Evolutionary conservation across 108 stramenopile species (phyloP).

Genomic region (Halocafeteria seosinensis): DNA sequence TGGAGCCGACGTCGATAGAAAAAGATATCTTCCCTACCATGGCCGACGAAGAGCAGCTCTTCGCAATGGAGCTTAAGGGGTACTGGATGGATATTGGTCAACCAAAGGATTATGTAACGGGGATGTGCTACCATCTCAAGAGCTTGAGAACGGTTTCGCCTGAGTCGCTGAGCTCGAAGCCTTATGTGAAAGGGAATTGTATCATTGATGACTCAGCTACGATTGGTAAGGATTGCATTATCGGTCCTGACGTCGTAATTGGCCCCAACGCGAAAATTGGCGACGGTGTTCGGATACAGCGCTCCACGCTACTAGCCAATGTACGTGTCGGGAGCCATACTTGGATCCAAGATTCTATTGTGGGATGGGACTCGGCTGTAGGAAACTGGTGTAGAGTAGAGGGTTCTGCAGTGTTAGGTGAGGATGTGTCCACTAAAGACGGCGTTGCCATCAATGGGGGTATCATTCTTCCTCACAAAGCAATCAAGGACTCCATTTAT

Average conservation of each 20-base stretch:
- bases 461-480: conserved; percentile 3
- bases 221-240: neutral
- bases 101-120: neutral
- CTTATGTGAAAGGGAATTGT: neutral
- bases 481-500: neutral
- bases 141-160: neutral
- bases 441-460: neutral
- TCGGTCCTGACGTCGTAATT: neutral
- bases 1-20: neutral
- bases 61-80: neutral
- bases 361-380: neutral
- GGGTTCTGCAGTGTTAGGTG: neutral
- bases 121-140: neutral
- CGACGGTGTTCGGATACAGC: neutral
- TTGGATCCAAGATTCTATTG: neutral
- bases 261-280: neutral
- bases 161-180: neutral
- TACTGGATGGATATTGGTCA: conserved; percentile 6
- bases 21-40: neutral
- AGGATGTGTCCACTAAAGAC: neutral
- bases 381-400: neutral
- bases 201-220: neutral
- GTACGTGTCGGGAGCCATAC: neutral
- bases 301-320: neutral
- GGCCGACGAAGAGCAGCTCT: neutral